Conservation (phyloP, 2,329 filamentous ascomycete genomes). For the Colletotrichum sp. region DNA sequence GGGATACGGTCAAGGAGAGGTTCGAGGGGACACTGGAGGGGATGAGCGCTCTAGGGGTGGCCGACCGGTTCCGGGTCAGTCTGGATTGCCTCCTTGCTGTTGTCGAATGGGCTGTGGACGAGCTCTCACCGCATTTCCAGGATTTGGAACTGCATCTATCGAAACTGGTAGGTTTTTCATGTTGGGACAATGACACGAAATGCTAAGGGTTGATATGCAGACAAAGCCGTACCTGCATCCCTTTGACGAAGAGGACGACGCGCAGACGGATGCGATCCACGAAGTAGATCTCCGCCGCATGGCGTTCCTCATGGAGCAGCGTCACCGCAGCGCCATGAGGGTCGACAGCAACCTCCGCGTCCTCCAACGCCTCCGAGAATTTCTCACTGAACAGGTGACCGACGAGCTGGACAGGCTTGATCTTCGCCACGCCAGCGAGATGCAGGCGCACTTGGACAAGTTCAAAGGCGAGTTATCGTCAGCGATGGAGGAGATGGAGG, state of each 20-base stretch:
- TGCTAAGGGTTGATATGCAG: not conserved
- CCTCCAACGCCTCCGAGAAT: not conserved
- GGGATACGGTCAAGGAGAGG: not conserved
- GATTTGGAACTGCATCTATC: conserved; percentile 4
- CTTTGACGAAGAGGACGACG: not conserved
- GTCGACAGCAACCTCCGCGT: conserved; percentile 5
- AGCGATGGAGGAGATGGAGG: not conserved
- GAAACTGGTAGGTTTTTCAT: not conserved
- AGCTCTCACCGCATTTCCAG: not conserved
- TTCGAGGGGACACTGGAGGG: not conserved
- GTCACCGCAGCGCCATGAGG: not conserved
- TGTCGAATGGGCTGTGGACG: not conserved
- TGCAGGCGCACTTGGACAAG: not conserved
- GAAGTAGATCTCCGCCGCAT: conserved; percentile 1
- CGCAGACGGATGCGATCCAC: not conserved
- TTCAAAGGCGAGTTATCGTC: not conserved
- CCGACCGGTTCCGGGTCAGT: not conserved
- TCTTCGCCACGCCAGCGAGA: not conserved
- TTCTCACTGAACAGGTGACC: not conserved
- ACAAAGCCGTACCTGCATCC: conserved; percentile 4
- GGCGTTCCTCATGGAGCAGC: conserved; percentile 7
- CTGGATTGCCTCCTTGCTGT: not conserved
- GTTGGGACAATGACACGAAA: not conserved
- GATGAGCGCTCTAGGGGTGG: not conserved
- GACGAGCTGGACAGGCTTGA: not conserved